phyloP scores from a whole-genome alignment of 495 filamentous ascomycete species.

The Extremus antarcticus region DNA sequence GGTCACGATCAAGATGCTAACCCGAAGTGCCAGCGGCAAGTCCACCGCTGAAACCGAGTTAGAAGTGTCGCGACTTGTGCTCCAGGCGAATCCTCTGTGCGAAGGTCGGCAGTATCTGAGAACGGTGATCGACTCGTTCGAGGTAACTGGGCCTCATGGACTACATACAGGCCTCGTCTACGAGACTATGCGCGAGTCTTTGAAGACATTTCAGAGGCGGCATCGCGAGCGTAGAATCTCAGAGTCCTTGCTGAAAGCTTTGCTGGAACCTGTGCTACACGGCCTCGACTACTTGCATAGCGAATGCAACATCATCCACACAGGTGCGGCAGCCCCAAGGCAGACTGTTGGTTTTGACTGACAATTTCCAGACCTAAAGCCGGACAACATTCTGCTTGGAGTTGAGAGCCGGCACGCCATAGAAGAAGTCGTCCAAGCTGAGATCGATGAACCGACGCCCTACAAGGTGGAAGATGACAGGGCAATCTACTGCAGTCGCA shows the following conservation, averaged over 20 bases:
- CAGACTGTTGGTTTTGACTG: background rate
- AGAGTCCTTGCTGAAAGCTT: background rate
- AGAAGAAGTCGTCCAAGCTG: background rate
- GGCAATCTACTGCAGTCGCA: background rate
- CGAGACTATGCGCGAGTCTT: background rate
- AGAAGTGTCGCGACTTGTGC: background rate
- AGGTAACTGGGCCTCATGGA: background rate
- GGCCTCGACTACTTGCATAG: background rate
- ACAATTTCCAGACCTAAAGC: background rate
- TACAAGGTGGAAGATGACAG: background rate
- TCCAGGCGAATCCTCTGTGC: background rate
- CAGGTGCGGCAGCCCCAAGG: background rate
- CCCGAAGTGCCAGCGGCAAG: background rate
- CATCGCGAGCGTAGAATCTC: background rate
- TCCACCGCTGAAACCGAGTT: background rate
- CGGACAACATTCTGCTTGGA: background rate
- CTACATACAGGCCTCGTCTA: background rate
- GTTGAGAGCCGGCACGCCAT: background rate
- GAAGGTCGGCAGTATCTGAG: background rate
- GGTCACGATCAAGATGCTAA: background rate
- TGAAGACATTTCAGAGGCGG: background rate
- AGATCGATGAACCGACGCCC: background rate
- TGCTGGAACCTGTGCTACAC: background rate
- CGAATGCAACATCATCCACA: background rate
- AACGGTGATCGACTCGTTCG: background rate